These are phyloP conservation scores for Blastobotrys chiropterorum DNA, from an alignment of 805 yeast species.

Conservation along the genomic window DNA sequence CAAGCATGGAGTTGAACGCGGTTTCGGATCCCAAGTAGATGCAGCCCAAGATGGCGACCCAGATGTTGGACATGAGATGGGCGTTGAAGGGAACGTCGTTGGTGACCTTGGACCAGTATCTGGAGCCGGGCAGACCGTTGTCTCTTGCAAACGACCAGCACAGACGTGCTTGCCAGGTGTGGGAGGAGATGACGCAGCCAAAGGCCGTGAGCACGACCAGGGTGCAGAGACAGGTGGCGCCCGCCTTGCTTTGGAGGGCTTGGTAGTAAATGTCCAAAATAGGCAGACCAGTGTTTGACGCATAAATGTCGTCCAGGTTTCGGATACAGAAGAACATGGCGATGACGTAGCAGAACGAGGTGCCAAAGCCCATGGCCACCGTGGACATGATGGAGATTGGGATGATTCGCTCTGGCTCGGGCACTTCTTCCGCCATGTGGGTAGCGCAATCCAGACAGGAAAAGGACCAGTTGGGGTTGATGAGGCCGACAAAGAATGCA, in stretches of 20 bases:
- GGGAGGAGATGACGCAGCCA: conserved; percentile 54
- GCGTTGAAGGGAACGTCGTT: conserved; percentile 52
- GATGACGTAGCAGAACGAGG: conserved; percentile 33
- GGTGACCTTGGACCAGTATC: conserved; percentile 44
- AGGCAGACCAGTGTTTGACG: conserved; percentile 54
- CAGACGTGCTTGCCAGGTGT: conserved; percentile 63
- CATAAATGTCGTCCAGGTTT: conserved; percentile 43
- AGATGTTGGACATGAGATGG: conserved; percentile 46
- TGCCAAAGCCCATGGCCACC: conserved; percentile 59
- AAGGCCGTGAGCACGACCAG: conserved; percentile 48
- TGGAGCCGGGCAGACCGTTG: conserved; percentile 53
- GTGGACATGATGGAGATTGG: conserved; percentile 60
- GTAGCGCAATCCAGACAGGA: conserved; percentile 66
- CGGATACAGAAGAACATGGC: conserved; percentile 47
- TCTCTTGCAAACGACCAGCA: conserved; percentile 68
- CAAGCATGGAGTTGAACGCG: conserved; percentile 60
- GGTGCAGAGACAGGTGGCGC: conserved; percentile 44
- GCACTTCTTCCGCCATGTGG: conserved; percentile 63
- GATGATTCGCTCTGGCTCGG: conserved; percentile 50
- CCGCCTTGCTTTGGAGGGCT: conserved; percentile 45
- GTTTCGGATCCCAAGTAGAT: conserved; percentile 60
- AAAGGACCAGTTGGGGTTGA: conserved; percentile 66
- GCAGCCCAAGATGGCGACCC: conserved; percentile 52
- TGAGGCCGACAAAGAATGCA: conserved; percentile 63
- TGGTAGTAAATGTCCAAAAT: conserved; percentile 58